A percentile compares a stretch with the other conserved stretches of the same genome.
Conservation (phyloP, 495 filamentous ascomycete genomes). For the Penicillium longicatenatum region DNA sequence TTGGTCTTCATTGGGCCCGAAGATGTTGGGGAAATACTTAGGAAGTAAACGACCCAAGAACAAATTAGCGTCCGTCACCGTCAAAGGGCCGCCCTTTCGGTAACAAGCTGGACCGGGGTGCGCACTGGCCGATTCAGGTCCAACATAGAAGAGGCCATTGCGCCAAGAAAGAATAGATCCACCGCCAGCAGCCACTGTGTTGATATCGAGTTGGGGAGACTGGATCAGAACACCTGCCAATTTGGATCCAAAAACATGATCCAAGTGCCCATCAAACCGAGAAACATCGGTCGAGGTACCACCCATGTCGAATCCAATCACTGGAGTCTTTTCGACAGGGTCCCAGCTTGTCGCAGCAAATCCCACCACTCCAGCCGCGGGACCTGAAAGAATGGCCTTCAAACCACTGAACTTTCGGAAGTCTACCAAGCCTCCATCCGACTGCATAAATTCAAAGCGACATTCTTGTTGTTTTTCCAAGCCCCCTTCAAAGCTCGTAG, state of each 20-base stretch:
- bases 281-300: constrained; percentile 96
- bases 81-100: constrained; percentile 87
- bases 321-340: constrained; percentile 77
- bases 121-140: constrained; percentile 89
- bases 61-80: constrained; percentile 92
- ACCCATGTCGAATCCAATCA: constrained; percentile 97
- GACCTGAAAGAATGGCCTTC: constrained; percentile 60
- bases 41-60: constrained; percentile 86
- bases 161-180: constrained; percentile 87
- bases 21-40: constrained; percentile 97
- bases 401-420: constrained; percentile 59
- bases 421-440: constrained; percentile 57
- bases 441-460: constrained; percentile 58
- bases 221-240: constrained; percentile 96
- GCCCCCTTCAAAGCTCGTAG: constrained; percentile 58
- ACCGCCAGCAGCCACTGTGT: constrained; percentile 93
- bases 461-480: constrained; percentile 50
- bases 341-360: constrained; percentile 95
- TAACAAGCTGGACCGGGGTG: constrained; percentile 96
- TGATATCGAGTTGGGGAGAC: constrained; percentile 94
- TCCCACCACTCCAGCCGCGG: constrained; percentile 77
- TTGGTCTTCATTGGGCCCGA: constrained; percentile 88
- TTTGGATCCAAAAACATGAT: constrained; percentile 97
- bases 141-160: constrained; percentile 95
- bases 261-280: constrained; percentile 88